Evolutionary conservation across 148 eudicot species (phyloP).

Genomic region (Heliamphora exappendiculata): DNA sequence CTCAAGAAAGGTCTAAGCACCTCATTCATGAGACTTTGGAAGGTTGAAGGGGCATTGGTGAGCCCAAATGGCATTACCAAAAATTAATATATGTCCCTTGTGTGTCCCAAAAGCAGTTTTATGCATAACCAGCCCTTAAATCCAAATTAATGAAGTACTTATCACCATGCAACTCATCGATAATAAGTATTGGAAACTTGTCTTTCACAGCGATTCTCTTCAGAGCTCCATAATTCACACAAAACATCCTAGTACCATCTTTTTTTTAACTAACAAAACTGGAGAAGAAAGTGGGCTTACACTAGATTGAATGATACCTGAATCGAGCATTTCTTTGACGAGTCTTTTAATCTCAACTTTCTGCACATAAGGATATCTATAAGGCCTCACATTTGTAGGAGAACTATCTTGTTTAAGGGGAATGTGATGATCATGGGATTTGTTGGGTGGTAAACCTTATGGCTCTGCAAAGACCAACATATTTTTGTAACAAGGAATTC

Average conservation of each 20-base stretch:
- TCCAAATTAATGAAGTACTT: not conserved
- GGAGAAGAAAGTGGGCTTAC: constrained; percentile 10
- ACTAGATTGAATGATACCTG: not conserved
- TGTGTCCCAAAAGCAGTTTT: not conserved
- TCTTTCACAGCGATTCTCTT: not conserved
- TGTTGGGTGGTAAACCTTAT: not conserved
- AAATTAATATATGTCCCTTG: not conserved
- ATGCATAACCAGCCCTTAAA: not conserved
- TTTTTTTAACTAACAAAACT: too few relatives aligned
- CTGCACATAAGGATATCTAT: not conserved
- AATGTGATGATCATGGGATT: not conserved
- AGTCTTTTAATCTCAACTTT: not conserved
- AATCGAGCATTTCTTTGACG: not conserved
- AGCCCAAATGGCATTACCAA: not conserved
- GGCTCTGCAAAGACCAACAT: not conserved
- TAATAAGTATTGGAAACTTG: not conserved
- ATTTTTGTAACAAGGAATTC: too few relatives aligned
- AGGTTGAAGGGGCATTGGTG: not conserved
- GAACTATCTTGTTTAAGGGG: not conserved
- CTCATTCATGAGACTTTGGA: not conserved
- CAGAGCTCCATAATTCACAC: constrained; percentile 5
- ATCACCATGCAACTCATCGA: constrained; percentile 7
- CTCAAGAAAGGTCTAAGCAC: not conserved
- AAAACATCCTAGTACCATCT: constrained; percentile 7
- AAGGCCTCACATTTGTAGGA: constrained; percentile 3